phyloP scores from a whole-genome alignment of 495 filamentous ascomycete genomes.

The Penicillium atrosanguineum region DNA sequence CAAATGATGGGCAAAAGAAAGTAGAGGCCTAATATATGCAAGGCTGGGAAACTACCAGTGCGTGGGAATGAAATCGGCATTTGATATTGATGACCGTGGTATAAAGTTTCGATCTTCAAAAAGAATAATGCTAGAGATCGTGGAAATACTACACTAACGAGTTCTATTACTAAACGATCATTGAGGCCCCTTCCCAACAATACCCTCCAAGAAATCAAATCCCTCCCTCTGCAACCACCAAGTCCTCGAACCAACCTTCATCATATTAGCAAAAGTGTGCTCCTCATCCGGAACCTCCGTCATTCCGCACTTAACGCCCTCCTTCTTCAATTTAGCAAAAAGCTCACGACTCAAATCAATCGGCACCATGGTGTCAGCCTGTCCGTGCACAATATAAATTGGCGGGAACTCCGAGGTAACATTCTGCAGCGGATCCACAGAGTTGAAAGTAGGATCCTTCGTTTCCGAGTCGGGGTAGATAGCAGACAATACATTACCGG shows the following conservation, averaged over 20 bases:
- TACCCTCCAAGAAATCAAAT: conserved; percentile 35
- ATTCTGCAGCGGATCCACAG: conserved; percentile 29
- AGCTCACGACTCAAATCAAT: conserved; percentile 29
- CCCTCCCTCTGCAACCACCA: conserved; percentile 35
- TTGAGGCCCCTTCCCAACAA: conserved; percentile 21
- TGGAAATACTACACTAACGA: too few species aligned
- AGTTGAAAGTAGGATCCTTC: conserved; percentile 8
- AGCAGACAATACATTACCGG: conserved; percentile 24
- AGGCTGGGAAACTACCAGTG: too few species aligned
- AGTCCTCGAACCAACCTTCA: conserved; percentile 34
- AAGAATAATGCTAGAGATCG: too few species aligned
- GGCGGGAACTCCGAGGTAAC: conserved; percentile 23
- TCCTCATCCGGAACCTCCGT: conserved; percentile 34
- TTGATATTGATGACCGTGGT: too few species aligned
- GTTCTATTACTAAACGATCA: too few species aligned
- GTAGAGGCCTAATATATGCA: too few species aligned
- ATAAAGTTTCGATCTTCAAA: too few species aligned
- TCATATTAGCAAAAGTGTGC: conserved; percentile 37
- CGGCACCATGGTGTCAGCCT: conserved; percentile 27
- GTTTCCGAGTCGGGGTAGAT: conserved; percentile 20
- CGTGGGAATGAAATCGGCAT: too few species aligned
- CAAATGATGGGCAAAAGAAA: too few species aligned
- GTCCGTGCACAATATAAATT: conserved; percentile 33
- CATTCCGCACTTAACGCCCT: conserved; percentile 29
- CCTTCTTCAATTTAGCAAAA: conserved; percentile 13